Conservation (phyloP, 2,329 filamentous ascomycete species). For the Amauroascus niger region DNA sequence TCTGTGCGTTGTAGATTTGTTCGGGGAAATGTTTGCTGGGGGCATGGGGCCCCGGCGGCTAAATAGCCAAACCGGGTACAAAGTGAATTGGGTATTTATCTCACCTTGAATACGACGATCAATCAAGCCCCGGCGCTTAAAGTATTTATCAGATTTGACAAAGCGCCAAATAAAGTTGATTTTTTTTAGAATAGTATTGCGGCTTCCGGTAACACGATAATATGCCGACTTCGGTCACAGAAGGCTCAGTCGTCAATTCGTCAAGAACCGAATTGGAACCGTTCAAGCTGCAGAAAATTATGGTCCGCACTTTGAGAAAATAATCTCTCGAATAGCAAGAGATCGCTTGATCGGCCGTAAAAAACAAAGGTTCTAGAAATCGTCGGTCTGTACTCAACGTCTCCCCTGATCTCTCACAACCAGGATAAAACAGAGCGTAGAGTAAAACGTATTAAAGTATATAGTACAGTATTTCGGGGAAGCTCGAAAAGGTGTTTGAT, state of each 20-base stretch:
- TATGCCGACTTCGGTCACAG: neutral
- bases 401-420: neutral
- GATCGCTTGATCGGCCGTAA: neutral
- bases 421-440: neutral
- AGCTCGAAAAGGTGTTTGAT: neutral
- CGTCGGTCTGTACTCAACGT: neutral
- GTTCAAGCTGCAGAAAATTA: neutral
- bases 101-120: constrained; percentile 6
- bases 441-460: constrained; percentile 2
- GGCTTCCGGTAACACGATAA: neutral
- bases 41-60: constrained; percentile 3
- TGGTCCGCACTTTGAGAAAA: neutral
- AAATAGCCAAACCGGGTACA: constrained; percentile 2
- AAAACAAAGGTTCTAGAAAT: neutral
- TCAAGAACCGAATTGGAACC: neutral
- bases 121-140: neutral
- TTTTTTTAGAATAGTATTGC: constrained; percentile 1
- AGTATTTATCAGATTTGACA: neutral
- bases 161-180: neutral
- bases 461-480: constrained; percentile 4
- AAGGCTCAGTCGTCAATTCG: neutral
- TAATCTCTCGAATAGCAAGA: neutral
- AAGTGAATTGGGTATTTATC: neutral
- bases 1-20: neutral
- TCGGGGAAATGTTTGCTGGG: constrained; percentile 8